These are phyloP conservation scores for Monosporascus sp. DNA, from an alignment of 2,329 filamentous ascomycete species.

Conservation along the genomic window DNA sequence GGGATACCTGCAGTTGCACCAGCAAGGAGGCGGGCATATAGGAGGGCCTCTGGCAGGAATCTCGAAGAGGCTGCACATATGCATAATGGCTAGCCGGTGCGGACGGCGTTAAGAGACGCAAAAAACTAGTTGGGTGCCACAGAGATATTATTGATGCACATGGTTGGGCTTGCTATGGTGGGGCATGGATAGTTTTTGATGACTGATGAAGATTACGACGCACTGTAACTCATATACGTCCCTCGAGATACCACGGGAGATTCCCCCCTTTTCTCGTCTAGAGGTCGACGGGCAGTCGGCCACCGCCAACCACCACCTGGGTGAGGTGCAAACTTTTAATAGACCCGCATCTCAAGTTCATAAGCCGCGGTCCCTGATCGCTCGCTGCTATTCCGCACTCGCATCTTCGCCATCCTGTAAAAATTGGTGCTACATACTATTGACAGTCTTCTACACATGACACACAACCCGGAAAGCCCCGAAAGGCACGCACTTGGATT, in stretches of 20 bases:
- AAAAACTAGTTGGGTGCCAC: neutral
- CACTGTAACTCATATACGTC: slow-evolving; percentile 21
- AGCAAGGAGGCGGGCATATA: neutral
- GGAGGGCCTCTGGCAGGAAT: neutral
- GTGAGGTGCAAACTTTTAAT: neutral
- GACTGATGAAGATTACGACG: slow-evolving; percentile 24
- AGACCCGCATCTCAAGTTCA: neutral
- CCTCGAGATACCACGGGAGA: slow-evolving; percentile 16
- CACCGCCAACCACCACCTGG: neutral
- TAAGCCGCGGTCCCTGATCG: neutral
- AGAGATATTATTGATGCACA: neutral
- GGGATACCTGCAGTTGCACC: neutral
- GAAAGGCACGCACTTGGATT: too few relatives aligned
- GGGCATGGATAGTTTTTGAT: slow-evolving; percentile 8
- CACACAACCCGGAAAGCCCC: too few relatives aligned
- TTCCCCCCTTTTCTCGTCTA: slow-evolving; percentile 1
- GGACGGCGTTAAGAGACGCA: slow-evolving; percentile 2
- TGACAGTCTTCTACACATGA: too few relatives aligned
- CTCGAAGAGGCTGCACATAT: neutral
- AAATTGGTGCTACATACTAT: too few relatives aligned
- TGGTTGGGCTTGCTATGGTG: neutral
- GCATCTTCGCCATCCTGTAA: neutral
- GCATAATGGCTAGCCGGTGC: neutral
- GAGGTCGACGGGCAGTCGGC: slow-evolving; percentile 24
- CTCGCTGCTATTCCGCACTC: neutral